phyloP scores from a whole-genome alignment of 148 eudicot genomes.

The Rheum nobile region DNA sequence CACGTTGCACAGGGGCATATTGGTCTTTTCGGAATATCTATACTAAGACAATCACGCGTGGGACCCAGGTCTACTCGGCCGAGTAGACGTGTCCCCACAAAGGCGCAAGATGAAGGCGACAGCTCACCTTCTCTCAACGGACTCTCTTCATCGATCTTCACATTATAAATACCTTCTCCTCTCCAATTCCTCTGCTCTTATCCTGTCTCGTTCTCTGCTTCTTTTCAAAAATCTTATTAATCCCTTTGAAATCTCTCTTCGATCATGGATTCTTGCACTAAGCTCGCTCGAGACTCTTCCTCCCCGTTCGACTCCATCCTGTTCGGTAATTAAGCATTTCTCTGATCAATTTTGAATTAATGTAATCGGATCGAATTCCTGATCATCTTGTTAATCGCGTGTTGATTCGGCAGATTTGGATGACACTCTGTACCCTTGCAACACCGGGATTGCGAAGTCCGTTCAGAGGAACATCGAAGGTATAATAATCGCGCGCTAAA shows the following conservation, averaged over 20 bases:
- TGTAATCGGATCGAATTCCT: not conserved
- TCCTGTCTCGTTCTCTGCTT: not conserved
- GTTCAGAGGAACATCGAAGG: conserved; percentile 68
- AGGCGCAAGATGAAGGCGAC: not conserved
- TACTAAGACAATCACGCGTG: conserved; percentile 1
- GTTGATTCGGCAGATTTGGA: conserved; percentile 59
- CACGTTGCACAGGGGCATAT: not conserved
- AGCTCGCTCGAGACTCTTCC: conserved; percentile 26
- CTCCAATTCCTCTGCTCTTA: not conserved
- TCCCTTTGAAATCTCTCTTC: not conserved
- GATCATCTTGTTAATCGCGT: not conserved
- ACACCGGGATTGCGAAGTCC: conserved; percentile 46
- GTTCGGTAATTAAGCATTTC: conserved; percentile 39
- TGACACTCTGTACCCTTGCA: conserved; percentile 72
- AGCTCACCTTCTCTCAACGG: not conserved
- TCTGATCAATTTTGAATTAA: not conserved
- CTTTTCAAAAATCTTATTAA: not conserved
- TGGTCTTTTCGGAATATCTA: not conserved
- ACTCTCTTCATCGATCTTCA: not conserved
- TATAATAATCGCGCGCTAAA: conserved; percentile 8
- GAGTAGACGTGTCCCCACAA: not conserved
- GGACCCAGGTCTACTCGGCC: conserved; percentile 7
- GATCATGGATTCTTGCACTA: conserved; percentile 33
- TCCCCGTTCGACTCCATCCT: conserved; percentile 53
- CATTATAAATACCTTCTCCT: not conserved